A percentile compares a stretch with the other conserved stretches of the same genome.
Conservation (phyloP, 2,329 filamentous ascomycete species). For the Cryphonectria parasitica region DNA sequence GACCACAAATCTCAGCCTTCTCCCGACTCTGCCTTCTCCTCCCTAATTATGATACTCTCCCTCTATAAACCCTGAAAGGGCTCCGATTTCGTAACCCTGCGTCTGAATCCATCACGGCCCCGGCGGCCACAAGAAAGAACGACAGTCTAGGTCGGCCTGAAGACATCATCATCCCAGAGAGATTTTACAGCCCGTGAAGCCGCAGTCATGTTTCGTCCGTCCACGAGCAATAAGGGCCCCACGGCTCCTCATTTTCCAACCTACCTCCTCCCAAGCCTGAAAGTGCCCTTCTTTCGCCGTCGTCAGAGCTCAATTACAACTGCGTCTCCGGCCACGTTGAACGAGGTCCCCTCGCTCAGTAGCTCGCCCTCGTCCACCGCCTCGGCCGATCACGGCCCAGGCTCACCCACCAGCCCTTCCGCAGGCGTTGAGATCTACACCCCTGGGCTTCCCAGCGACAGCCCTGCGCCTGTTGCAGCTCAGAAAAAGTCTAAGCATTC, state of each 20-base stretch:
- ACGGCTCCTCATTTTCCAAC: slow-evolving; percentile 45
- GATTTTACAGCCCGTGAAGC: too few relatives aligned
- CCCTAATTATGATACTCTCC: background rate
- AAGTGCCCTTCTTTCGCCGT: slow-evolving; percentile 51
- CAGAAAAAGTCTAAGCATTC: slow-evolving; percentile 6
- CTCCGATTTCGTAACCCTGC: slow-evolving; percentile 1
- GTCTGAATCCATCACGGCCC: background rate
- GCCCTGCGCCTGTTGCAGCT: slow-evolving; percentile 34
- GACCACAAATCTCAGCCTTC: background rate
- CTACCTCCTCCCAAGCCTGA: slow-evolving; percentile 57
- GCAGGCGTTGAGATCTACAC: slow-evolving; percentile 31
- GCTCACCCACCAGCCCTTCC: slow-evolving; percentile 35
- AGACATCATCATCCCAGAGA: background rate
- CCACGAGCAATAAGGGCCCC: slow-evolving; percentile 2
- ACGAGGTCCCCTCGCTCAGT: slow-evolving; percentile 32
- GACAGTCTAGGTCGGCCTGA: background rate
- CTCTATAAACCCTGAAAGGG: background rate
- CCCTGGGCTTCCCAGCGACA: slow-evolving; percentile 28
- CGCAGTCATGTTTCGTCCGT: slow-evolving; percentile 7
- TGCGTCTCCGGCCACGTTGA: slow-evolving; percentile 34
- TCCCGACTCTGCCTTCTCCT: background rate
- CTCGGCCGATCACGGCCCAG: slow-evolving; percentile 31
- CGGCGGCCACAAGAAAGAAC: slow-evolving; percentile 2
- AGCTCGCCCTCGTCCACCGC: slow-evolving; percentile 33
- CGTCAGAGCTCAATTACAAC: slow-evolving; percentile 37